Percentiles rank a stretch among this genome's conserved stretches.
phyloP scores from a whole-genome alignment of 1,284 basidiomycete genomes.

The Boletus semigastroideus region DNA sequence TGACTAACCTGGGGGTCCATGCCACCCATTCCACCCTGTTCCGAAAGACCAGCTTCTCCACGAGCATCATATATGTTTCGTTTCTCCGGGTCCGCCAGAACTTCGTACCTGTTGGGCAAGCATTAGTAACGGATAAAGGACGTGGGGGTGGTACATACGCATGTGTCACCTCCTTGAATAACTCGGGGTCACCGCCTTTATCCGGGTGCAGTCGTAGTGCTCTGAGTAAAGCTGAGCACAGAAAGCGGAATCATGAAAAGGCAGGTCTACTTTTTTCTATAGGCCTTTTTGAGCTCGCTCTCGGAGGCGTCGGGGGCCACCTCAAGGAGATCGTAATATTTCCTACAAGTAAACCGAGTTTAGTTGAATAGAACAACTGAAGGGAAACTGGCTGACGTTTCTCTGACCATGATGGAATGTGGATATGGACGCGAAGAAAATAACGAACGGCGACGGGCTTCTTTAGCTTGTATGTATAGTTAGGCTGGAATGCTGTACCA shows the following conservation, averaged over 20 bases:
- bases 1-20: slow-evolving; percentile 88
- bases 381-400: slow-evolving; percentile 50
- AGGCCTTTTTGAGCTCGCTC: slow-evolving; percentile 89
- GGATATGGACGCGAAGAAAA: slow-evolving; percentile 22
- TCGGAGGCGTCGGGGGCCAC: slow-evolving; percentile 77
- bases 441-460: slow-evolving; percentile 6
- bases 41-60: slow-evolving; percentile 90
- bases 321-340: slow-evolving; percentile 89
- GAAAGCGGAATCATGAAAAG: background rate
- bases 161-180: slow-evolving; percentile 97
- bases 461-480: slow-evolving; percentile 21
- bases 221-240: slow-evolving; percentile 42
- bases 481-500: slow-evolving; percentile 20
- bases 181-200: slow-evolving; percentile 95
- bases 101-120: slow-evolving; percentile 73
- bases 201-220: slow-evolving; percentile 92
- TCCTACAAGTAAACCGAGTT: slow-evolving; percentile 44
- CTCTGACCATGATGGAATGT: slow-evolving; percentile 59
- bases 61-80: slow-evolving; percentile 86
- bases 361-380: slow-evolving; percentile 2
- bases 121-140: slow-evolving; percentile 4
- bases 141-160: slow-evolving; percentile 60
- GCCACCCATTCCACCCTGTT: slow-evolving; percentile 87
- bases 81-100: slow-evolving; percentile 89
- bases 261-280: slow-evolving; percentile 78